phyloP scores from a whole-genome alignment of 78 protist genomes.

The Creolimax fragrantissima region DNA sequence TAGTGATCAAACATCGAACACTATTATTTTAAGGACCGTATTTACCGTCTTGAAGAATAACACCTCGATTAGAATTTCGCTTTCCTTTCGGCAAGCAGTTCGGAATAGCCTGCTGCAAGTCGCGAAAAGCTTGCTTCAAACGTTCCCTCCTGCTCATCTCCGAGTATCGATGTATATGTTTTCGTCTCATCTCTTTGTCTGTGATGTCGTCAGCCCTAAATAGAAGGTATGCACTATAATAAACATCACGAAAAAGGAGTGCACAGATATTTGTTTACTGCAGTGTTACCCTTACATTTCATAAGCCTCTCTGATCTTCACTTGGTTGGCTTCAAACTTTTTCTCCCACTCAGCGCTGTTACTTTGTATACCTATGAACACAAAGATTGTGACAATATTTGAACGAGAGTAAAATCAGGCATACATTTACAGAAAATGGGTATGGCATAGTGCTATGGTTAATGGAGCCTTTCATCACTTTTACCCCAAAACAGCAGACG shows the following conservation, averaged over 20 bases:
- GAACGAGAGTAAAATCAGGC: no score
- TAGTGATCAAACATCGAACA: no score
- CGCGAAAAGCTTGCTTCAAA: background rate
- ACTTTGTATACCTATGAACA: background rate
- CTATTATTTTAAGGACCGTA: no score
- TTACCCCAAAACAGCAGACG: no score
- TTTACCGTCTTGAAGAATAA: background rate
- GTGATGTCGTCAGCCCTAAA: background rate
- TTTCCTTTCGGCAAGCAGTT: background rate
- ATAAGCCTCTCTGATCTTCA: background rate
- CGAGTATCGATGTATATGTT: background rate
- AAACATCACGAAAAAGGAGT: background rate
- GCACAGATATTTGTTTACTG: background rate
- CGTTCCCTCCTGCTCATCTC: background rate
- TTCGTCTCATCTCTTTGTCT: background rate
- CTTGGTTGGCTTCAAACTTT: background rate
- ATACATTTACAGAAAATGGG: no score
- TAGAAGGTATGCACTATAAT: background rate
- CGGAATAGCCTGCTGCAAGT: background rate
- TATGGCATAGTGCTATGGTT: no score
- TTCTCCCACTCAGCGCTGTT: background rate
- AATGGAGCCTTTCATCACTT: no score
- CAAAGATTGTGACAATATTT: no score
- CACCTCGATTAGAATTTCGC: background rate
- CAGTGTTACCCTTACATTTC: background rate